These are phyloP conservation scores for Elasticomyces elasticus DNA, from an alignment of 495 filamentous ascomycete genomes.

Conservation along the genomic window DNA sequence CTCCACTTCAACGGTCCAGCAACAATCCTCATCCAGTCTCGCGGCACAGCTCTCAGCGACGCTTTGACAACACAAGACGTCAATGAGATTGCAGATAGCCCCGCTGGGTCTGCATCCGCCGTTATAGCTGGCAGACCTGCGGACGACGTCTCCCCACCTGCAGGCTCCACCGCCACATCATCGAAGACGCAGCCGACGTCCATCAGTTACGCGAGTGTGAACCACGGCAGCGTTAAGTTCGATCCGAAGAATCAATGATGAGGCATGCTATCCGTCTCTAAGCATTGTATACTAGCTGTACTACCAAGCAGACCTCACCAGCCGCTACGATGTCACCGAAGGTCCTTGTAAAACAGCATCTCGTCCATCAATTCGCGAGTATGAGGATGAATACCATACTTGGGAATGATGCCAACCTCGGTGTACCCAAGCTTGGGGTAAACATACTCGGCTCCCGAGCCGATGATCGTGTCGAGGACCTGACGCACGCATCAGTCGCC, in stretches of 20 bases:
- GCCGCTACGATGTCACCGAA: neutral
- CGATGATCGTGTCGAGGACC: constrained; percentile 17
- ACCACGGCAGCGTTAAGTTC: constrained; percentile 17
- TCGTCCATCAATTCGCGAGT: constrained; percentile 13
- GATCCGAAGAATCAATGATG: constrained; percentile 6
- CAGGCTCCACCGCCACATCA: neutral
- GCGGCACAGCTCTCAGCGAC: constrained; percentile 65
- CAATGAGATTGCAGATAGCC: constrained; percentile 70
- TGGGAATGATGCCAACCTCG: constrained; percentile 8
- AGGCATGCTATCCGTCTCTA: neutral
- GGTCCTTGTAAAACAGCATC: constrained; percentile 17
- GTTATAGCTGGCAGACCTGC: constrained; percentile 36
- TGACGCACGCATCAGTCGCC: neutral
- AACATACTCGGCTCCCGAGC: constrained; percentile 7
- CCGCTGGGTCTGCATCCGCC: constrained; percentile 46
- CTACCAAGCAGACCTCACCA: neutral
- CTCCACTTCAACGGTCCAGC: constrained; percentile 78
- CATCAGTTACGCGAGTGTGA: constrained; percentile 20
- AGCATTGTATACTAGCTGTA: constrained; percentile 7
- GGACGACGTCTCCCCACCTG: neutral
- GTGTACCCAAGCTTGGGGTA: constrained; percentile 16
- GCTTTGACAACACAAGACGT: constrained; percentile 64
- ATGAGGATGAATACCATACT: constrained; percentile 10
- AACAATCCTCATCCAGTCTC: constrained; percentile 75
- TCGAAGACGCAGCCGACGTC: constrained; percentile 9